Conservation (phyloP, 768 basidiomycete genomes). For the Lentinula boryana region DNA sequence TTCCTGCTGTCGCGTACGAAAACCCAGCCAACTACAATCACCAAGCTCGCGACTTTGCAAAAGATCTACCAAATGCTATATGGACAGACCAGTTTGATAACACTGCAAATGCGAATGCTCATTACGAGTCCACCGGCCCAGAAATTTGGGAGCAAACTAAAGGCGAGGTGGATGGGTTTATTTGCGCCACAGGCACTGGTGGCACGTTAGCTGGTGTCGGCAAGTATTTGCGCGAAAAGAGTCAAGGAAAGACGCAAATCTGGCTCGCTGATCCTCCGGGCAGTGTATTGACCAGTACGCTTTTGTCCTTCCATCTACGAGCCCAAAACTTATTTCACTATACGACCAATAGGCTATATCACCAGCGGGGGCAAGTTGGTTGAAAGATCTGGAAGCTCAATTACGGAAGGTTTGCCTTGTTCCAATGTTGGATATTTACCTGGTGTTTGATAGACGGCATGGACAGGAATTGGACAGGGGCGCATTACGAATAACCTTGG, state of each 20-base stretch:
- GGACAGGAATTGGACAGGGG: conserved; percentile 90
- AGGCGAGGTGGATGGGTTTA: conserved; percentile 82
- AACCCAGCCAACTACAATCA: conserved; percentile 97
- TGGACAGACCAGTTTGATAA: conserved; percentile 99
- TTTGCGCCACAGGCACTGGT: conserved; percentile 93
- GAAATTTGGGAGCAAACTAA: conserved; percentile 92
- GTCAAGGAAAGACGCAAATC: conserved; percentile 69
- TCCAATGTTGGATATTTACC: background rate
- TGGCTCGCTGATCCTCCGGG: conserved; percentile 98
- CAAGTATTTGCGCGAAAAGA: conserved; percentile 78
- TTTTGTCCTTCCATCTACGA: no score
- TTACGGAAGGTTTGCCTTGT: conserved; percentile 71
- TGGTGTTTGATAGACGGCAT: background rate
- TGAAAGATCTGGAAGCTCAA: conserved; percentile 80
- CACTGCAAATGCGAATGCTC: conserved; percentile 81
- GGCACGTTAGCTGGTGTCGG: conserved; percentile 92
- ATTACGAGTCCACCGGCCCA: conserved; percentile 89
- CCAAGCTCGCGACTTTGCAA: conserved; percentile 87
- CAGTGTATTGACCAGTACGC: conserved; percentile 69
- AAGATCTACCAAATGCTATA: conserved; percentile 67
- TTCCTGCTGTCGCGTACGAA: conserved; percentile 95
- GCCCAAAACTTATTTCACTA: background rate
- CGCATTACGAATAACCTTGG: conserved; percentile 88
- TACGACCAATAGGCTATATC: conserved; percentile 38
- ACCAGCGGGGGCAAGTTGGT: conserved; percentile 70